Conservation (phyloP, 2,329 filamentous ascomycete species). For the Cephalotrichum gorgonifer region DNA sequence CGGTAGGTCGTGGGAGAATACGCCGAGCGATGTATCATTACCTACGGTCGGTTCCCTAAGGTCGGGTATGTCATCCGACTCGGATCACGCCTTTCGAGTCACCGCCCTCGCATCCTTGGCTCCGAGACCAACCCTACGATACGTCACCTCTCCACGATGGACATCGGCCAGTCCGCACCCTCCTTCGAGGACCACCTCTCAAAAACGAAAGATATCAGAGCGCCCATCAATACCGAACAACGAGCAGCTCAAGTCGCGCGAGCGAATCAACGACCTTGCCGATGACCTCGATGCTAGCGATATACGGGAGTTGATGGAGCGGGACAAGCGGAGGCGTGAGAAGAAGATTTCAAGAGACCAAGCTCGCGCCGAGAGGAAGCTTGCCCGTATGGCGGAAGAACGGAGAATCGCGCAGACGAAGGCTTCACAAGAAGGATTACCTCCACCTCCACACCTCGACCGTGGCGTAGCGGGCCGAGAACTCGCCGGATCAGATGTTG, state of each 20-base stretch:
- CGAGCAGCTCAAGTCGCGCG: constrained; percentile 43
- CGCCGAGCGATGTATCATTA: constrained; percentile 63
- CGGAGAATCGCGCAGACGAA: constrained; percentile 49
- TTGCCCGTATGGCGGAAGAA: constrained; percentile 58
- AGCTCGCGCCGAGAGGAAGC: constrained; percentile 52
- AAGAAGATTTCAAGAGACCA: constrained; percentile 60
- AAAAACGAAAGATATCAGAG: constrained; percentile 40
- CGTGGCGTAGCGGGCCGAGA: constrained; percentile 13
- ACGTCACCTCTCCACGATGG: constrained; percentile 54
- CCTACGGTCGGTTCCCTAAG: constrained; percentile 64
- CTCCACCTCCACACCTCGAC: constrained; percentile 45
- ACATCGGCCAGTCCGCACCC: constrained; percentile 33
- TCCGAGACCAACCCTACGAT: constrained; percentile 74
- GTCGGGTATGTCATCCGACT: constrained; percentile 65
- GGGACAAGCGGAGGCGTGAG: constrained; percentile 72
- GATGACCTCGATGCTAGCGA: constrained; percentile 79
- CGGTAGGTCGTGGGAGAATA: constrained; percentile 45
- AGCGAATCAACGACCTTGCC: constrained; percentile 61
- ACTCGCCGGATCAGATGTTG: constrained; percentile 44
- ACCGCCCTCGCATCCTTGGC: constrained; percentile 72
- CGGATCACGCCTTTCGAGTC: constrained; percentile 71
- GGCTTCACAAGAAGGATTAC: constrained; percentile 37
- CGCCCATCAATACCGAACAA: constrained; percentile 49
- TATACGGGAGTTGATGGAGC: constrained; percentile 78
- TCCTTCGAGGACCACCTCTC: constrained; percentile 36